phyloP scores from a whole-genome alignment of 768 basidiomycete genomes.

The Pisolithus orientalis region DNA sequence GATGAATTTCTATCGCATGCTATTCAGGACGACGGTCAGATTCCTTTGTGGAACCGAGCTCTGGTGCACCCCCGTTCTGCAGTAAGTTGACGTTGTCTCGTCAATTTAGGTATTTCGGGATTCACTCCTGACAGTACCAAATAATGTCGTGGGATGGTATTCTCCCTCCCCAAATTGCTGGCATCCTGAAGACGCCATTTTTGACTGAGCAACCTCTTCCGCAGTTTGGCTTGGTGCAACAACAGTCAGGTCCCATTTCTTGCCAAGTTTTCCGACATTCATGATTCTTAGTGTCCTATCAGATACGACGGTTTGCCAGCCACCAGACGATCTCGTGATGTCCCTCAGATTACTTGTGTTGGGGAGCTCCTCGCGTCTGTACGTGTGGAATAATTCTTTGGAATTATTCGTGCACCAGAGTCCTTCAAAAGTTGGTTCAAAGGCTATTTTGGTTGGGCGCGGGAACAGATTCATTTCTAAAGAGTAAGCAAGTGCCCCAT shows the following conservation, averaged over 20 bases:
- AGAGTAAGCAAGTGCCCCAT: slow-evolving; percentile 38
- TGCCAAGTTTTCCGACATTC: slow-evolving; percentile 1
- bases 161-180: slow-evolving; percentile 26
- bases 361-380: slow-evolving; percentile 62
- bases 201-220: slow-evolving; percentile 59
- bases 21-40: not conserved
- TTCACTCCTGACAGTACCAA: slow-evolving; percentile 32
- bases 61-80: not conserved
- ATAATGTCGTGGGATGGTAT: slow-evolving; percentile 62
- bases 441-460: slow-evolving; percentile 45
- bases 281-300: slow-evolving; percentile 41
- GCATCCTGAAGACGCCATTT: slow-evolving; percentile 44
- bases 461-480: slow-evolving; percentile 49
- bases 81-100: not conserved
- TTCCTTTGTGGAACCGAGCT: not conserved
- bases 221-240: slow-evolving; percentile 50
- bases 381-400: slow-evolving; percentile 50
- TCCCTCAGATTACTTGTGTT: slow-evolving; percentile 53
- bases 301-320: slow-evolving; percentile 37
- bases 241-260: slow-evolving; percentile 41
- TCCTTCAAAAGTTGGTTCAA: slow-evolving; percentile 27
- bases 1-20: not conserved
- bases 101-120: not conserved
- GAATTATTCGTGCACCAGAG: slow-evolving; percentile 54
- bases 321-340: slow-evolving; percentile 41